Evolutionary conservation across 176 grass and related monocot genomes (phyloP).

Genomic region (Lolium rigidum): DNA sequence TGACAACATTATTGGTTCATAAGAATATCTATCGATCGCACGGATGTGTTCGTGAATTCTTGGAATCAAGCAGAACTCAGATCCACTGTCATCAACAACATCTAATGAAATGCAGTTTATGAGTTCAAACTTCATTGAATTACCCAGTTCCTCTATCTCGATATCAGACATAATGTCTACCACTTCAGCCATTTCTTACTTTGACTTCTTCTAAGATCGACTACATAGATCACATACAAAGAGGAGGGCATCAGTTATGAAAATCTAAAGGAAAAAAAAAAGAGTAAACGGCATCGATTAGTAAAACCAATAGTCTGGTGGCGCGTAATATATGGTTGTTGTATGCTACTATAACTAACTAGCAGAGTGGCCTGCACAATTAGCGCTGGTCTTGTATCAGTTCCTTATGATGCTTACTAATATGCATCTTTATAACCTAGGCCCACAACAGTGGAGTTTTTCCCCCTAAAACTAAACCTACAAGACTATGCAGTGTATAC

Average conservation of each 20-base stretch:
- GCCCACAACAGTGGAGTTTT: no score
- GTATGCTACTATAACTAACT: neutral
- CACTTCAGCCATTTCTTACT: neutral
- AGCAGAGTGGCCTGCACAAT: no score
- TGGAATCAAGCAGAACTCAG: constrained; percentile 1
- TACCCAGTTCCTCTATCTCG: neutral
- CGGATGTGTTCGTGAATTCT: neutral
- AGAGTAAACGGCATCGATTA: neutral
- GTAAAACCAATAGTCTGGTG: neutral
- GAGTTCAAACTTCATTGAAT: neutral
- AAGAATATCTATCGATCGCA: neutral
- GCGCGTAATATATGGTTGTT: no score
- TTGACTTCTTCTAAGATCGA: neutral
- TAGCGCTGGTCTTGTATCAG: no score
- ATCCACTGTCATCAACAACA: neutral
- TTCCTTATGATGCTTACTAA: no score
- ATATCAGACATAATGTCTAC: neutral
- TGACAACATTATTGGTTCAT: constrained; percentile 21
- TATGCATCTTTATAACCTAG: no score
- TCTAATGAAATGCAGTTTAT: fast-evolving
- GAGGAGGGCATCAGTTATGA: neutral
- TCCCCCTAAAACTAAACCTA: no score
- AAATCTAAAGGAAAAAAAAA: neutral
- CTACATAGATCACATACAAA: neutral
- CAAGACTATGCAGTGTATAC: no score